These are phyloP conservation scores for Abeoforma whisleri DNA, from an alignment of 78 protist species.

Conservation along the genomic window DNA sequence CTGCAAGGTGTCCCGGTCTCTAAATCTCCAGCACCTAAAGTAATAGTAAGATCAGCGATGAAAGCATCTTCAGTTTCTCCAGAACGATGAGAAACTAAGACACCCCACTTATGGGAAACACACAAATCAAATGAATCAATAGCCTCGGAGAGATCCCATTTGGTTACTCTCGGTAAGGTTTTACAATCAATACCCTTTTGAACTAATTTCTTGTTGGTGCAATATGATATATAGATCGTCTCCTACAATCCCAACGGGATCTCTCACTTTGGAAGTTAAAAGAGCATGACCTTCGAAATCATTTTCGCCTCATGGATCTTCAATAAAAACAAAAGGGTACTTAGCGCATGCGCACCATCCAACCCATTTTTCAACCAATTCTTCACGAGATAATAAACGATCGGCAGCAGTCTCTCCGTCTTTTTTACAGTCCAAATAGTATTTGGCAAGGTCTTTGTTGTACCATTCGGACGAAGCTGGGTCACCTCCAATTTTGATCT, in stretches of 20 bases:
- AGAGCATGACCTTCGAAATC: slow-evolving; percentile 1
- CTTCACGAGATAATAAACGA: slow-evolving; percentile 42
- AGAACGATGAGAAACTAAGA: slow-evolving; percentile 93
- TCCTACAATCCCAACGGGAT: slow-evolving; percentile 84
- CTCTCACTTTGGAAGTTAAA: slow-evolving; percentile 43
- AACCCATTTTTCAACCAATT: slow-evolving; percentile 54
- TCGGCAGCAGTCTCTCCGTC: slow-evolving; percentile 10
- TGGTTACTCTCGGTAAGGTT: slow-evolving; percentile 87
- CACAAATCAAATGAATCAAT: slow-evolving; percentile 69
- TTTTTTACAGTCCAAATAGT: slow-evolving; percentile 95
- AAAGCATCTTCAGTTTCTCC: slow-evolving; percentile 97
- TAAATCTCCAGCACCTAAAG: slow-evolving; percentile 93
- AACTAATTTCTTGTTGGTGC: slow-evolving; percentile 93
- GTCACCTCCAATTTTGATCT: slow-evolving; percentile 76
- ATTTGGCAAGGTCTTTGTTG: slow-evolving; percentile 60
- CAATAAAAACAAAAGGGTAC: slow-evolving; percentile 86
- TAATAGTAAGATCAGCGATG: slow-evolving; percentile 96
- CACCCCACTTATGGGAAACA: slow-evolving; percentile 76
- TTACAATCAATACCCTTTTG: slow-evolving; percentile 74
- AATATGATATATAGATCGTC: slow-evolving; percentile 96
- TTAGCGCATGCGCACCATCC: background rate
- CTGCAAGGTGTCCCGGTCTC: slow-evolving; percentile 99
- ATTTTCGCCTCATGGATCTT: slow-evolving; percentile 92
- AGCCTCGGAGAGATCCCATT: slow-evolving; percentile 84
- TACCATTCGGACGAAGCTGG: slow-evolving; percentile 95